phyloP scores from a whole-genome alignment of 2,329 filamentous ascomycete species.

The Paecilomyces variotii region DNA sequence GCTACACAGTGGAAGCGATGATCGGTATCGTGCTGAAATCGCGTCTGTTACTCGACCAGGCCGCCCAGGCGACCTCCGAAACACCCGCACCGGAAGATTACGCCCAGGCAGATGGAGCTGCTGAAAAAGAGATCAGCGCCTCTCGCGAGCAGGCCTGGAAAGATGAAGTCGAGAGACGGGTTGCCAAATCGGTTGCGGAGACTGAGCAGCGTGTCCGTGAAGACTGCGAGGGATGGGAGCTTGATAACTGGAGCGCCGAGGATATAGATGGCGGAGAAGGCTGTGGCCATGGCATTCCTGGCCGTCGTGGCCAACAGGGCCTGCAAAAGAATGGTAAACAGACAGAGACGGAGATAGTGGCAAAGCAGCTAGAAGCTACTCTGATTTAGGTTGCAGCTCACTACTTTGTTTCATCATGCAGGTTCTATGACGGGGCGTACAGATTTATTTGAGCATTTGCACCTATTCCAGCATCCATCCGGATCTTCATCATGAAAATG shows the following conservation, averaged over 20 bases:
- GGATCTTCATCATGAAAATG: too few relatives aligned
- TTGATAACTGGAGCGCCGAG: slow-evolving; percentile 5
- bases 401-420: neutral
- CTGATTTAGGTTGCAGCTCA: neutral
- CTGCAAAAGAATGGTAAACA: neutral
- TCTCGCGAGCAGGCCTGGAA: slow-evolving; percentile 10
- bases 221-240: slow-evolving; percentile 14
- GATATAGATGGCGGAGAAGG: slow-evolving; percentile 15
- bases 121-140: neutral
- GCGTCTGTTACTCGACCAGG: slow-evolving; percentile 13
- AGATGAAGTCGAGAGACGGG: slow-evolving; percentile 13
- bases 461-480: too few relatives aligned
- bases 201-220: slow-evolving; percentile 10
- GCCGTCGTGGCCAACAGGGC: neutral
- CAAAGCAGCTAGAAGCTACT: neutral
- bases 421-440: neutral
- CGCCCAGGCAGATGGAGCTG: neutral
- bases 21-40: slow-evolving; percentile 49
- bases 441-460: neutral
- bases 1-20: slow-evolving; percentile 68
- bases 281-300: slow-evolving; percentile 5
- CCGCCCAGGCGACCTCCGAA: neutral
- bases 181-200: slow-evolving; percentile 7
- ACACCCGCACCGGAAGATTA: slow-evolving; percentile 2
- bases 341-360: too few relatives aligned